Conservation (phyloP, 352 stramenopile genomes). For the Phytophthora hibernalis region DNA sequence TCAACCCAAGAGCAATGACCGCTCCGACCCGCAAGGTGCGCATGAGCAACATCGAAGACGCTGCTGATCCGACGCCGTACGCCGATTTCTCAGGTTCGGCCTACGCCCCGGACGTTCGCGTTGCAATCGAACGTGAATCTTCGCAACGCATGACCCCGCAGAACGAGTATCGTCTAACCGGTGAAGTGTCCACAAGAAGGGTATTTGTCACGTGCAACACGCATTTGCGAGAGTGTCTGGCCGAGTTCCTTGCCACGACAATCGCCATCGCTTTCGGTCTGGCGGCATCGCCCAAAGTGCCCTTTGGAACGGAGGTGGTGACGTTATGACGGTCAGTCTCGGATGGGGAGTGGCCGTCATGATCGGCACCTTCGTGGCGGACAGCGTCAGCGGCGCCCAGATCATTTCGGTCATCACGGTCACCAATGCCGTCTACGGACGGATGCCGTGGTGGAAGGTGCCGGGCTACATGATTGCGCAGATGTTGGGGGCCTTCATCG, state of each 20-base stretch:
- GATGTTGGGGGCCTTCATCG: constrained; percentile 35
- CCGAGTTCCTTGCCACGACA: constrained; percentile 58
- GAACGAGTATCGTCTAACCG: constrained; percentile 16
- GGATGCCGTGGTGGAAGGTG: constrained; percentile 56
- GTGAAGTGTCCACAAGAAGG: constrained; percentile 5
- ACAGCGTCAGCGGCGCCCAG: constrained; percentile 55
- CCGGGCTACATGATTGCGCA: constrained; percentile 52
- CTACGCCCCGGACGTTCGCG: constrained; percentile 15
- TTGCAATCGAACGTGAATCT: constrained; percentile 22
- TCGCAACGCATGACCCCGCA: background rate
- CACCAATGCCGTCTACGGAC: constrained; percentile 50
- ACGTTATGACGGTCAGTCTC: constrained; percentile 60
- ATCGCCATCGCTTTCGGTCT: constrained; percentile 57
- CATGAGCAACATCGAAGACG: constrained; percentile 21
- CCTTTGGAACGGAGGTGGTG: constrained; percentile 46
- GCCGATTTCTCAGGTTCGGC: constrained; percentile 14
- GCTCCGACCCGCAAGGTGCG: constrained; percentile 17
- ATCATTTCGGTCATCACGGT: constrained; percentile 65
- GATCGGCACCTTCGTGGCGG: constrained; percentile 51
- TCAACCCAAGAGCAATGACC: constrained; percentile 15
- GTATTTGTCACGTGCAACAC: constrained; percentile 28
- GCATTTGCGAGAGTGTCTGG: constrained; percentile 56
- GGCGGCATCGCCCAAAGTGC: constrained; percentile 50
- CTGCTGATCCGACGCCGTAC: constrained; percentile 14
- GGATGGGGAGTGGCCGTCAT: constrained; percentile 67